phyloP scores from a whole-genome alignment of 2,329 filamentous ascomycete species.

The Hysterium pulicare region DNA sequence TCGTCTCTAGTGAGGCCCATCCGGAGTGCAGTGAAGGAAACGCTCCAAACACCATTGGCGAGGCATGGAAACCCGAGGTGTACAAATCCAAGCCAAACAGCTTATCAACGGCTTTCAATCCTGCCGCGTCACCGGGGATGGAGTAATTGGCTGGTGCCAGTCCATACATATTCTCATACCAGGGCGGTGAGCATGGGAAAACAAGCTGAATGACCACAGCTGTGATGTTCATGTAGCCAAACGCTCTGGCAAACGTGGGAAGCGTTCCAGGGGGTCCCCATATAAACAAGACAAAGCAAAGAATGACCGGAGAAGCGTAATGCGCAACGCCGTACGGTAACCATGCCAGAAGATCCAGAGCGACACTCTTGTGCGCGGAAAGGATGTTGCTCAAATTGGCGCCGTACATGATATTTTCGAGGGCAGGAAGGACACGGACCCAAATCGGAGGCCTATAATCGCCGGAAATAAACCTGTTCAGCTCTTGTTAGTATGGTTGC shows the following conservation, averaged over 20 bases:
- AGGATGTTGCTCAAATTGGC: conserved; percentile 95
- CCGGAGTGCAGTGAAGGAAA: conserved; percentile 92
- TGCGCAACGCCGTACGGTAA: conserved; percentile 89
- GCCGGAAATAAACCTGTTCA: conserved; percentile 74
- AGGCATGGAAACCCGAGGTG: conserved; percentile 85
- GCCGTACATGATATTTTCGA: conserved; percentile 95
- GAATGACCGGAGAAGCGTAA: conserved; percentile 80
- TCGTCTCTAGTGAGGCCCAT: conserved; percentile 80
- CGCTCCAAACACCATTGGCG: conserved; percentile 88
- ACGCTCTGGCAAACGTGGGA: conserved; percentile 79
- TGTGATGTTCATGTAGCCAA: conserved; percentile 87
- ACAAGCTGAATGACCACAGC: conserved; percentile 85
- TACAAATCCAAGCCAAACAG: conserved; percentile 91
- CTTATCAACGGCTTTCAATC: conserved; percentile 81
- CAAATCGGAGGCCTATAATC: conserved; percentile 90
- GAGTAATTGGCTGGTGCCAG: conserved; percentile 88
- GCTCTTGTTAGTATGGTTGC: conserved; percentile 17
- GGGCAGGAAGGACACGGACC: conserved; percentile 88
- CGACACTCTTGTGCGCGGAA: conserved; percentile 78
- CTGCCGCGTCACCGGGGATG: conserved; percentile 84
- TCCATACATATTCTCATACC: conserved; percentile 94
- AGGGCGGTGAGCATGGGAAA: conserved; percentile 92
- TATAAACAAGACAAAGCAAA: conserved; percentile 76
- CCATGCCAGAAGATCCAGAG: conserved; percentile 88
- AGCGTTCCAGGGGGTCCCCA: conserved; percentile 83